phyloP scores from a whole-genome alignment of 371 early-diverging fungal species.

The Coemansia sp. region DNA sequence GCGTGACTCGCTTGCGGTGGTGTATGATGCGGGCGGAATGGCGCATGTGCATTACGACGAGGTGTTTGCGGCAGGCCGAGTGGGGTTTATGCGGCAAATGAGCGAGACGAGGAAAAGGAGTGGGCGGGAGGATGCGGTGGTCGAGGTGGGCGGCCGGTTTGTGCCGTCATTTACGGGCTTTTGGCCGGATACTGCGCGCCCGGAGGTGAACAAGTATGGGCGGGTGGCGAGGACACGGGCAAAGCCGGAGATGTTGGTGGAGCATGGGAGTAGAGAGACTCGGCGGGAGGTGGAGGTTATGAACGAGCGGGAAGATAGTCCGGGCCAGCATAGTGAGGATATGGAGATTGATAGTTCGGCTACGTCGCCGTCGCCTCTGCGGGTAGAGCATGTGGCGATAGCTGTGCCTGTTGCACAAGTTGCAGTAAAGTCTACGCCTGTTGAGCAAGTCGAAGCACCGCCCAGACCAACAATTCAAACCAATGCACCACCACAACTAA shows the following conservation, averaged over 20 bases:
- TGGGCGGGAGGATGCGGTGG: conserved; percentile 15
- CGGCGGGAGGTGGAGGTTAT: too few relatives aligned
- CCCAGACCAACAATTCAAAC: neutral
- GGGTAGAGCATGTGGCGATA: neutral
- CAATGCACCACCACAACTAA: neutral
- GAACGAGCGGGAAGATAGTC: neutral
- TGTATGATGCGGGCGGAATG: conserved; percentile 30
- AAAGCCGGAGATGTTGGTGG: conserved; percentile 23
- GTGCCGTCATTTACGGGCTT: conserved; percentile 47
- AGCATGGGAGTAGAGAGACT: neutral
- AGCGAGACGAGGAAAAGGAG: conserved; percentile 26
- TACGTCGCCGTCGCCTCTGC: neutral
- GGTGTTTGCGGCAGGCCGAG: conserved; percentile 42
- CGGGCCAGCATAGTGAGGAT: conserved; percentile 21
- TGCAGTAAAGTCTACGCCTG: neutral
- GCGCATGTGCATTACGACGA: conserved; percentile 47
- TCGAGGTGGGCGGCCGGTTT: conserved; percentile 14
- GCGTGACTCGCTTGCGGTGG: conserved; percentile 22
- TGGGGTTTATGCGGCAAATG: conserved; percentile 38
- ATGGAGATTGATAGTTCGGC: conserved; percentile 30
- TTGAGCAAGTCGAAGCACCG: neutral
- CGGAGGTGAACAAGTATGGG: conserved; percentile 28
- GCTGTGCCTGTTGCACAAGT: neutral
- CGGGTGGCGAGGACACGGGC: conserved; percentile 34
- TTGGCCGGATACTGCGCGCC: conserved; percentile 32